A percentile compares a stretch with the other conserved stretches of the same genome.
phyloP scores from a whole-genome alignment of 2,329 filamentous ascomycete species.

The Hyphodiscus sp. region DNA sequence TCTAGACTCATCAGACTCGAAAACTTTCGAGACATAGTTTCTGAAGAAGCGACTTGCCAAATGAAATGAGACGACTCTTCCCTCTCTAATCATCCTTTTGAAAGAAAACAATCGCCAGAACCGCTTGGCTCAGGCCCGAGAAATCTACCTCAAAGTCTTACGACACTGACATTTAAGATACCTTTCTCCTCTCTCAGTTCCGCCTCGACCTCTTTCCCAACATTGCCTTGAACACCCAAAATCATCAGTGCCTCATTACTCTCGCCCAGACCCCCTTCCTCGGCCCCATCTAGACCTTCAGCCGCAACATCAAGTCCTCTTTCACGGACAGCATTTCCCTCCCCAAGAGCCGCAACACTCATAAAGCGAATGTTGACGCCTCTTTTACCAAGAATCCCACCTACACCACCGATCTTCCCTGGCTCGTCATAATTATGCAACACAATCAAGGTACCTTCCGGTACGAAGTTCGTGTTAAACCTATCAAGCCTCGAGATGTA shows the following conservation, averaged over 20 bases:
- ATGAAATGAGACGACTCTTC: no score
- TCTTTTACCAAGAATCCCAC: conserved; percentile 60
- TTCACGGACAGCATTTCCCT: conserved; percentile 1
- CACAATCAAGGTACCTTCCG: conserved; percentile 68
- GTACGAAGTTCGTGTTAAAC: conserved; percentile 68
- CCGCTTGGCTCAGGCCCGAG: no score
- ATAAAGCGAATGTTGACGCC: conserved; percentile 77
- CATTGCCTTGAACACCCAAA: conserved; percentile 61
- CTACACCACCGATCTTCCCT: conserved; percentile 77
- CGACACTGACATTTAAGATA: conserved; percentile 49
- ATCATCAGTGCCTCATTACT: conserved; percentile 75
- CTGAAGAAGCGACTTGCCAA: no score
- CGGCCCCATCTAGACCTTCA: conserved; percentile 17
- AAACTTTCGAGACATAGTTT: no score
- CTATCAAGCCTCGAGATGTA: conserved; percentile 69
- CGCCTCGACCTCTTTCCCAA: conserved; percentile 49
- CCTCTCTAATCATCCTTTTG: no score
- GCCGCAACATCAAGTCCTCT: conserved; percentile 6
- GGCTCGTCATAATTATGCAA: conserved; percentile 76
- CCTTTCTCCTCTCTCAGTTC: conserved; percentile 44
- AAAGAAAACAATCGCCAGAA: no score
- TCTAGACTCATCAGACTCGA: no score
- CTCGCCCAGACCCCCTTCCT: conserved; percentile 29
- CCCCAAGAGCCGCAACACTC: conserved; percentile 55
- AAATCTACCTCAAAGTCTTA: conserved; percentile 28